Base-by-base conservation (phyloP, 1,284 basidiomycete genomes). In the Ceratobasidium sp. region DNA sequence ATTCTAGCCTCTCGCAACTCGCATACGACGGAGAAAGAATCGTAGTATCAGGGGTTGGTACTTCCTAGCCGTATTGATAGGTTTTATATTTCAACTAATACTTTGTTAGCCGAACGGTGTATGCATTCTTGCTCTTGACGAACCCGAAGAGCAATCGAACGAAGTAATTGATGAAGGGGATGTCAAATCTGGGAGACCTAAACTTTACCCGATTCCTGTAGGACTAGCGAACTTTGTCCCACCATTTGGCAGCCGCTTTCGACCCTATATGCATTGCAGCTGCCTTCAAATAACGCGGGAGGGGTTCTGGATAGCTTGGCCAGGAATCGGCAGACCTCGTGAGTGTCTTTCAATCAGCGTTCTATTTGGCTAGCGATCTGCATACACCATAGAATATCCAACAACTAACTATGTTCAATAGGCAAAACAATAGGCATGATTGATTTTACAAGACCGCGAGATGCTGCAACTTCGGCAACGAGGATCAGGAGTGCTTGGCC, bases 241-340 rank as follows among this genome's bases (percentile, higher is more conserved):
- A 2, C 64, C 64, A 9, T 69, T 69, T 21, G 50, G 32, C n/a
- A 26, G 52, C 38, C 38, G 41, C 7, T 18, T 18, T 18, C 11
- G 13, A 18, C 9, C 26, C 23, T 46, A 57, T n/a, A 38, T 14
- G 14, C 21, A 43, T 13, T 38, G 21, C 32, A 57, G 50, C 30
- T 69, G 64, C 21, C 52, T 69, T 26, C 64, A 69, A 32, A 32
- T 69, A 13, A 69, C 64, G 9, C 32, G 21, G 30, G 64, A 69
- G 21, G 52, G 64, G 13, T 57, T 54, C 21, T 69, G 64, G 64
- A 44, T 69, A 32, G 38, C 64, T 32, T 57, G 64, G 52, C 26
- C 43, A n/a, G 30, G n/a, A 18, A 35, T 52, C 43, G 41, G 11
- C 13, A 57, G 26, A 43, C 38, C 43, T 32, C 50, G 64, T 69